phyloP scores from a whole-genome alignment of 352 stramenopile genomes.

The Pythium brachiatum region DNA sequence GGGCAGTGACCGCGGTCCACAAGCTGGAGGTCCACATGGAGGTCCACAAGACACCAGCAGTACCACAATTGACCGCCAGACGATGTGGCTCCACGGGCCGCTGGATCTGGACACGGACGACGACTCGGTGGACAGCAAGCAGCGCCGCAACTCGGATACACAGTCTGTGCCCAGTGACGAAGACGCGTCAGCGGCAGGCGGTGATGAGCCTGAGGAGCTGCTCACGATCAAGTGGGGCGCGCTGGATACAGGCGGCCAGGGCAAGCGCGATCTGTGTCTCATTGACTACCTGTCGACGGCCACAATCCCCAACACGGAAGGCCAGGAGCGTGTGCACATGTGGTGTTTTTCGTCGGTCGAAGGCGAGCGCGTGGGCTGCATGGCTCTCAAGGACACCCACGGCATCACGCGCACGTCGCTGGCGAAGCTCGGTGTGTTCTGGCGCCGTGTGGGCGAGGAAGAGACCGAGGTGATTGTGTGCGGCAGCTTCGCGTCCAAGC shows the following conservation, averaged over 20 bases:
- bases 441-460: constrained; percentile 58
- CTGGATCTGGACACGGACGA: neutral
- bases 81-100: constrained; percentile 7
- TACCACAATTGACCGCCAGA: no score
- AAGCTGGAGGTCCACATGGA: no score
- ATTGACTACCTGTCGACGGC: constrained; percentile 71
- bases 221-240: constrained; percentile 77
- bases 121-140: neutral
- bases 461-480: constrained; percentile 81
- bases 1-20: constrained; percentile 23
- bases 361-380: constrained; percentile 74
- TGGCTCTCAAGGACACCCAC: constrained; percentile 74
- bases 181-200: constrained; percentile 13
- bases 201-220: constrained; percentile 48
- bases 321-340: constrained; percentile 52
- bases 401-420: constrained; percentile 49
- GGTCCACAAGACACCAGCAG: no score
- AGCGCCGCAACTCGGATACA: constrained; percentile 16
- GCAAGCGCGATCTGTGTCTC: constrained; percentile 67
- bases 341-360: constrained; percentile 79
- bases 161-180: constrained; percentile 19
- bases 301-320: constrained; percentile 57
- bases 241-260: constrained; percentile 54
- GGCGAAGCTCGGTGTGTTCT: constrained; percentile 72
- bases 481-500: constrained; percentile 71